phyloP scores from a whole-genome alignment of 371 early-diverging fungal species.

The Mortierella sp. region DNA sequence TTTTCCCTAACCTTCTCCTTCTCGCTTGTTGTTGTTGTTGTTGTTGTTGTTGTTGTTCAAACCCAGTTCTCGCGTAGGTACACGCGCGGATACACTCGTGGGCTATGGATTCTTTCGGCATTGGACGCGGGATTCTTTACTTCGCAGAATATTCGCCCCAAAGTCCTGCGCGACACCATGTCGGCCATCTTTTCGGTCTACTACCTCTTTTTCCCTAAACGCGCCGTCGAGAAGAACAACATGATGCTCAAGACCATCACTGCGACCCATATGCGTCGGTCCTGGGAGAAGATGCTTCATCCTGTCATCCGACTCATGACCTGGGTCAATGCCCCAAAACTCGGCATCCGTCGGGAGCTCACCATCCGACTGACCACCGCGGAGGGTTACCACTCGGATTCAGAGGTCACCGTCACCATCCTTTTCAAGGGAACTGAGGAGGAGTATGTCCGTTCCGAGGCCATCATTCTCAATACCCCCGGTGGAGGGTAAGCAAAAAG shows the following conservation, averaged over 20 bases:
- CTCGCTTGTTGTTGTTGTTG: not conserved
- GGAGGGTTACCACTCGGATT: slow-evolving; percentile 39
- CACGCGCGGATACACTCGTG: slow-evolving; percentile 92
- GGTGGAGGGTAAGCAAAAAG: slow-evolving; percentile 82
- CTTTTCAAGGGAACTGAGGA: slow-evolving; percentile 58
- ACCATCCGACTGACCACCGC: slow-evolving; percentile 63
- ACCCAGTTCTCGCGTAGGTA: slow-evolving; percentile 73
- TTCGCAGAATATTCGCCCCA: slow-evolving; percentile 86
- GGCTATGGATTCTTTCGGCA: slow-evolving; percentile 92
- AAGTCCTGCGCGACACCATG: slow-evolving; percentile 79
- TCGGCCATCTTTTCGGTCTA: slow-evolving; percentile 83
- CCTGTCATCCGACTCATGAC: slow-evolving; percentile 72
- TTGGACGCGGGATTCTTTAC: slow-evolving; percentile 97
- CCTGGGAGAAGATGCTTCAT: slow-evolving; percentile 91
- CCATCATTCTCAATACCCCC: slow-evolving; percentile 82
- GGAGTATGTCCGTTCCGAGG: slow-evolving; percentile 47
- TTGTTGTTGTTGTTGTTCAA: no score
- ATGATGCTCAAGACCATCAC: slow-evolving; percentile 84
- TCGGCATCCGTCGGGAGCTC: slow-evolving; percentile 71
- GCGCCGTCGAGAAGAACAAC: slow-evolving; percentile 89
- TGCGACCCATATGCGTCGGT: slow-evolving; percentile 87
- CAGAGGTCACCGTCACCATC: slow-evolving; percentile 39
- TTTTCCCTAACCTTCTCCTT: no score
- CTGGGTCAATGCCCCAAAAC: slow-evolving; percentile 64
- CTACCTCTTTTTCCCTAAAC: slow-evolving; percentile 90